Percentiles rank a stretch among this genome's conserved stretches.
Evolutionary conservation across 139 green algal species (phyloP).

Genomic region (Coccomyxa sp.): DNA sequence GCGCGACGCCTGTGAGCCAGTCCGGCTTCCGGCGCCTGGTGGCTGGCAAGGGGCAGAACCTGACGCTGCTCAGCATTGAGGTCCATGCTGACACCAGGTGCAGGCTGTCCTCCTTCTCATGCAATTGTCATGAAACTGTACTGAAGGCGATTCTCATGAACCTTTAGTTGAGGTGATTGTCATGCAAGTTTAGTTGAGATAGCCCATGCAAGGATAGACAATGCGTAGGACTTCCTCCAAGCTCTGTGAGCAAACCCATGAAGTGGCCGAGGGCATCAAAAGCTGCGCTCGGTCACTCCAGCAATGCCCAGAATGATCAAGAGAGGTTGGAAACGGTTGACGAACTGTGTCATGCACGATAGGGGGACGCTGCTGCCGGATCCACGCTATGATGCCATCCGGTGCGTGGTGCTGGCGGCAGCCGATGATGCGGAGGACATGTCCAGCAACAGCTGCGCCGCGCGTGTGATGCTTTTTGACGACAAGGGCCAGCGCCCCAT

Average conservation of each 20-base stretch:
- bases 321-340: not conserved
- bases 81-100: slow-evolving; percentile 65
- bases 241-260: too few species aligned
- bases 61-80: slow-evolving; percentile 76
- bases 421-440: slow-evolving; percentile 48
- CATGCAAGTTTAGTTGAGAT: not conserved
- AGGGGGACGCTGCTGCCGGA: slow-evolving; percentile 75
- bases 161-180: too few species aligned
- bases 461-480: slow-evolving; percentile 22
- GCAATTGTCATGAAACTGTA: not conserved
- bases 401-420: slow-evolving; percentile 49
- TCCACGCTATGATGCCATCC: slow-evolving; percentile 72
- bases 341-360: not conserved
- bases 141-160: too few species aligned
- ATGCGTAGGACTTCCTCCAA: too few species aligned
- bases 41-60: slow-evolving; percentile 60
- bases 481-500: not conserved
- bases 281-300: too few species aligned
- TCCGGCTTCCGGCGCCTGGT: slow-evolving; percentile 61
- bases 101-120: not conserved
- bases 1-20: slow-evolving; percentile 68
- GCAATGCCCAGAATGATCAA: too few species aligned
- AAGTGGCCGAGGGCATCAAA: too few species aligned
- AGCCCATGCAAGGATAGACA: too few species aligned
- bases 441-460: slow-evolving; percentile 15